phyloP scores from a whole-genome alignment of 2,329 filamentous ascomycete genomes.

The Sporothrix curviconia region DNA sequence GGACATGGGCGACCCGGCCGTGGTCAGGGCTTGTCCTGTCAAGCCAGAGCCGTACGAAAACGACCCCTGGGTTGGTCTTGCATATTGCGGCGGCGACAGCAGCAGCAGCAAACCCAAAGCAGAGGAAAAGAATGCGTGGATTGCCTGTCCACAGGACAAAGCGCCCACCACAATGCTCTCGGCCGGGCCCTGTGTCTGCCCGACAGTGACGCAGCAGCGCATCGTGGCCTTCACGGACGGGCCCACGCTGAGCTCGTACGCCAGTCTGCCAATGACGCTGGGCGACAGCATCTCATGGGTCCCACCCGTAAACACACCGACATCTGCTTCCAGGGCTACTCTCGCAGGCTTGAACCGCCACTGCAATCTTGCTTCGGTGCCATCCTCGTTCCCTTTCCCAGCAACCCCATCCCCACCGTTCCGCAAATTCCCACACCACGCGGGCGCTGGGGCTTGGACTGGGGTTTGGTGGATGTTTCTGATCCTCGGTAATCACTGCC shows the following conservation, averaged over 20 bases:
- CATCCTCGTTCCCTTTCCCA: too few species aligned
- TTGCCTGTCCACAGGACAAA: conserved; percentile 26
- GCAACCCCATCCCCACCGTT: too few species aligned
- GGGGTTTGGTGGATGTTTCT: too few species aligned
- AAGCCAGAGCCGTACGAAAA: conserved; percentile 22
- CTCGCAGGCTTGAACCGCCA: too few species aligned
- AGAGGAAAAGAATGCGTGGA: conserved; percentile 26
- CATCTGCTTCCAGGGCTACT: not conserved
- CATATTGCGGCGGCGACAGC: conserved; percentile 29
- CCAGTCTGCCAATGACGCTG: conserved; percentile 22
- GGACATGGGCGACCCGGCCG: conserved; percentile 11
- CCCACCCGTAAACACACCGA: conserved; percentile 23
- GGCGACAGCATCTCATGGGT: conserved; percentile 25
- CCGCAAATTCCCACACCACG: too few species aligned
- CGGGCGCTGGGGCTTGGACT: too few species aligned
- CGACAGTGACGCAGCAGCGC: conserved; percentile 21
- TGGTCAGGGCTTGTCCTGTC: conserved; percentile 26
- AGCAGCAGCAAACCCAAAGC: too few species aligned
- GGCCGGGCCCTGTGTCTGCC: conserved; percentile 27
- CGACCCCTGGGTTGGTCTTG: conserved; percentile 30
- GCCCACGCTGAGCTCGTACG: conserved; percentile 23
- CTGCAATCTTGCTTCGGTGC: too few species aligned
- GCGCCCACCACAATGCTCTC: conserved; percentile 20
- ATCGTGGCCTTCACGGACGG: conserved; percentile 23
- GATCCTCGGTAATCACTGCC: too few species aligned